Base-by-base conservation (phyloP, 2,329 filamentous ascomycete genomes). In the Chaetomium strumarium region DNA sequence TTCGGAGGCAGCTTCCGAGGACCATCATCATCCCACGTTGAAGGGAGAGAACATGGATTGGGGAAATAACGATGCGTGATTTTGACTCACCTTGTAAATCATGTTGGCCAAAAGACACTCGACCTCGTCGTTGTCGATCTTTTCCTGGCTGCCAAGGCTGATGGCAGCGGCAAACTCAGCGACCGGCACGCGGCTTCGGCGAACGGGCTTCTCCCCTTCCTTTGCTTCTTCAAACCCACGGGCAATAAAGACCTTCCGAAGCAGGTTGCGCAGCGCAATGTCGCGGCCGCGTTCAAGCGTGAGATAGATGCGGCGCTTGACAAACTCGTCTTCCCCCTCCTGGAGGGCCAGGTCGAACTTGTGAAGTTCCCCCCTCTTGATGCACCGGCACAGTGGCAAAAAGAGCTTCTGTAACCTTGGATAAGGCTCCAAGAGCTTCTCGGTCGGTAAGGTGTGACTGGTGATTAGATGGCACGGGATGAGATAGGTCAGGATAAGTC, bases 81-180 rank as follows among this genome's bases (percentile, higher is more conserved):
- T 7, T 47, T 51, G 51, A 62, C 62, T 62, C 45, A 95, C 92
- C 83, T 97, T 99, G 76, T 97, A 99, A 57, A 99, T 96, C 80
- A 96, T 88, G 67, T 96, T 97, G 29, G 93, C 90, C 64, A 99
- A 67, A 62, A 96, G 73, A 68, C 93, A 99, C 70, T 99, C 95
- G 4, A 97, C 91, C 70, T 99, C 93, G 66, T 99, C 95, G 31
- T 80, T 78, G 62, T 96, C 93, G 33, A 95, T 75, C 33, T 76
- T 72, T 65, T 87, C 77, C 51, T 77, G 75, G 59, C 80, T 84
- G 48, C 83, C 85, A 62, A 96, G 77, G 64, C 84, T 84, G 55
- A 97, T 80, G 8, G 90, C 95, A 7, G 90, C 88, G 20, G 82
- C 83, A 63, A 99, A 97, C 62, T 97, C 89, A 12, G 80, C 77